Conservation (phyloP, 2,329 filamentous ascomycete species). For the Pseudogymnoascus sp. region DNA sequence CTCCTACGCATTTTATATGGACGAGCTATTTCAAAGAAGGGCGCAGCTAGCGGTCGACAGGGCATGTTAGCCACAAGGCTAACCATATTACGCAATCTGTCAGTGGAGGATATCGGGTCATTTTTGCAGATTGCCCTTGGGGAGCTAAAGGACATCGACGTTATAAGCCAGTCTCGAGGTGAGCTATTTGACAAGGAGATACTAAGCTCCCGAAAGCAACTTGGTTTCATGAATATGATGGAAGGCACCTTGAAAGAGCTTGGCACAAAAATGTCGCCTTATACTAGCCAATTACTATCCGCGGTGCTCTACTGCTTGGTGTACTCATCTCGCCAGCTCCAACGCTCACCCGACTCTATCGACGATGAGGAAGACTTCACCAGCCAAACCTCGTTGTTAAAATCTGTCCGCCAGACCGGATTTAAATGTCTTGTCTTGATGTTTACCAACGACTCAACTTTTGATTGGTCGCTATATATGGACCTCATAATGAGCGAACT, state of each 20-base stretch:
- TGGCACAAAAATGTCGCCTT: slow-evolving; percentile 63
- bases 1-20: slow-evolving; percentile 84
- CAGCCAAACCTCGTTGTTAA: slow-evolving; percentile 50
- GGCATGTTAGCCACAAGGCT: slow-evolving; percentile 77
- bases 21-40: slow-evolving; percentile 75
- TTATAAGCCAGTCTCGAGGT: slow-evolving; percentile 35
- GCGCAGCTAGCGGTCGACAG: slow-evolving; percentile 66
- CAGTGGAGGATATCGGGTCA: slow-evolving; percentile 63
- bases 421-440: slow-evolving; percentile 76
- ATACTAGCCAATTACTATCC: slow-evolving; percentile 62
- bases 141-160: slow-evolving; percentile 52
- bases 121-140: slow-evolving; percentile 81
- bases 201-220: slow-evolving; percentile 67
- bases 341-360: slow-evolving; percentile 27
- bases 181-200: slow-evolving; percentile 47
- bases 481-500: slow-evolving; percentile 65
- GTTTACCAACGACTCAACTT: slow-evolving; percentile 64
- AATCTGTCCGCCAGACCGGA: slow-evolving; percentile 61
- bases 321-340: slow-evolving; percentile 55
- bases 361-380: slow-evolving; percentile 28
- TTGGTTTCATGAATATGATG: slow-evolving; percentile 88
- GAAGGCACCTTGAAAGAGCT: slow-evolving; percentile 80
- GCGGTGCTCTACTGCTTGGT: slow-evolving; percentile 77
- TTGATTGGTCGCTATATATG: slow-evolving; percentile 67
- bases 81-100: slow-evolving; percentile 71